phyloP scores from a whole-genome alignment of 192 early-diverging fungal species.

The Gigaspora rosea region DNA sequence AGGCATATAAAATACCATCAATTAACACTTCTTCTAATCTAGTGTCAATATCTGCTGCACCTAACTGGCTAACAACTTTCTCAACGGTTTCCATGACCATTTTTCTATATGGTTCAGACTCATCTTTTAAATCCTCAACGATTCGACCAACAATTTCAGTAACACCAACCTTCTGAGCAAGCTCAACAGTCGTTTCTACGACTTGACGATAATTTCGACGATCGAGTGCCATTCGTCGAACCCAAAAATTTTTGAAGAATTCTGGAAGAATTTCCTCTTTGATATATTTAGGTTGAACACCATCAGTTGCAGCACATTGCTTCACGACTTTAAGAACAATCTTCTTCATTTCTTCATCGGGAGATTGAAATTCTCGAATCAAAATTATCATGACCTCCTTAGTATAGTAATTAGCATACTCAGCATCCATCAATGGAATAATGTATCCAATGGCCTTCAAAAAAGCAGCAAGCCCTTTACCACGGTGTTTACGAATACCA shows the following conservation, averaged over 20 bases:
- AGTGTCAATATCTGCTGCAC: constrained; percentile 89
- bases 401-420: constrained; percentile 93
- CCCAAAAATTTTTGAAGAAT: constrained; percentile 98
- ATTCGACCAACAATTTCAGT: constrained; percentile 85
- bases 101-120: constrained; percentile 87
- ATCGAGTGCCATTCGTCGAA: constrained; percentile 95
- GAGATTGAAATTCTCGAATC: constrained; percentile 94
- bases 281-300: constrained; percentile 84
- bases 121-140: constrained; percentile 94
- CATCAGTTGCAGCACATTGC: constrained; percentile 94
- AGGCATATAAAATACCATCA: constrained; percentile 96
- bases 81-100: constrained; percentile 99
- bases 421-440: constrained; percentile 96
- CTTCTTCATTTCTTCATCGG: constrained; percentile 98
- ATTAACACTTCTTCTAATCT: constrained; percentile 93
- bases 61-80: constrained; percentile 72
- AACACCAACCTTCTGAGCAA: constrained; percentile 92
- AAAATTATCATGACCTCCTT: constrained; percentile 91
- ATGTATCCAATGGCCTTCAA: constrained; percentile 99
- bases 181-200: constrained; percentile 94
- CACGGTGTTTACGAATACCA: constrained; percentile 93
- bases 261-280: constrained; percentile 90
- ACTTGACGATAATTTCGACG: constrained; percentile 90
- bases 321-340: constrained; percentile 97
- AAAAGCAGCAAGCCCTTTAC: constrained; percentile 95